phyloP scores from a whole-genome alignment of 23 red algal species.

The Chondrus crispus region DNA sequence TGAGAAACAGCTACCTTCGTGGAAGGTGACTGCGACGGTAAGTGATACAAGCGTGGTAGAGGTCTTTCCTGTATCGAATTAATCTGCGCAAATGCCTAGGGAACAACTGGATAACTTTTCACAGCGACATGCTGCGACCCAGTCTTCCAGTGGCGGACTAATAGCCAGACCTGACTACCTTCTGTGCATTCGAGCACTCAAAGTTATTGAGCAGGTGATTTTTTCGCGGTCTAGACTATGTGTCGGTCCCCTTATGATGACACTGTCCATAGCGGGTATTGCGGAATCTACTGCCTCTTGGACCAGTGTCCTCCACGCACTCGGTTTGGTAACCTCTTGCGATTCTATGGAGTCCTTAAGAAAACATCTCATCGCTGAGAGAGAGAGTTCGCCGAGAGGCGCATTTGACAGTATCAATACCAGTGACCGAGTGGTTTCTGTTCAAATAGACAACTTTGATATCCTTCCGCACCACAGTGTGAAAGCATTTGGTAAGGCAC shows the following conservation, averaged over 20 bases:
- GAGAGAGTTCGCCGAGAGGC: neutral
- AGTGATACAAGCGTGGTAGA: neutral
- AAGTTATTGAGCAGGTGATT: neutral
- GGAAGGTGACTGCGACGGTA: neutral
- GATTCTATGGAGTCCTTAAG: neutral
- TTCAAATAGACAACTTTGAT: slow-evolving; percentile 11
- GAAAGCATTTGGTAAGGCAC: neutral
- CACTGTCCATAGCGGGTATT: neutral
- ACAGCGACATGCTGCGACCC: neutral
- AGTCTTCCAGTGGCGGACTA: neutral
- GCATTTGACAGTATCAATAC: neutral
- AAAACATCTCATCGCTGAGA: neutral
- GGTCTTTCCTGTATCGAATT: neutral
- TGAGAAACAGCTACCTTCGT: neutral
- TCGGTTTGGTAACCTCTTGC: neutral
- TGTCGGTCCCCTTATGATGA: neutral
- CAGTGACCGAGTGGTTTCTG: neutral
- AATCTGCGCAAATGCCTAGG: neutral
- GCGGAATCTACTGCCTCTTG: neutral
- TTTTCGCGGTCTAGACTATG: neutral
- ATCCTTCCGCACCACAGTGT: neutral
- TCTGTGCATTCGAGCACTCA: neutral
- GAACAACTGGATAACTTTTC: neutral
- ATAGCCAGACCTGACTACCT: neutral
- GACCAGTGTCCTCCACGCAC: neutral